phyloP scores from a whole-genome alignment of 352 stramenopile genomes.

The Globisporangium solare region DNA sequence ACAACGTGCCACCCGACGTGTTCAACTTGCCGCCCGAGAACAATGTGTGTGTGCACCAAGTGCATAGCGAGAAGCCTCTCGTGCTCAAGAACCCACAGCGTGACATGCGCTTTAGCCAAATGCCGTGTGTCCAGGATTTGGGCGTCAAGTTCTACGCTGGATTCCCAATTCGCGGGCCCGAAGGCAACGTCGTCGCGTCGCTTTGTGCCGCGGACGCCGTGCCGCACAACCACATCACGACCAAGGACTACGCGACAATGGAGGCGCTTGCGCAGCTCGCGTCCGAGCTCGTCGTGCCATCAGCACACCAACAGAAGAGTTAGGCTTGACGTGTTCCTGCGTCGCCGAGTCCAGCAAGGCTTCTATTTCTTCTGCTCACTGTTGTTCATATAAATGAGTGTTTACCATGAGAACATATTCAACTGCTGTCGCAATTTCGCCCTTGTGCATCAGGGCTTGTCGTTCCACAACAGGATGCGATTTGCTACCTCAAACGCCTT shows the following conservation, averaged over 20 bases:
- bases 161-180: constrained; percentile 46
- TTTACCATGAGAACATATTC: too few species aligned
- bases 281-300: constrained; percentile 27
- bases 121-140: constrained; percentile 38
- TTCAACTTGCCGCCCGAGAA: constrained; percentile 35
- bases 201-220: constrained; percentile 41
- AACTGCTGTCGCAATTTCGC: too few species aligned
- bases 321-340: too few species aligned
- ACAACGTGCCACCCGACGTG: constrained; percentile 28
- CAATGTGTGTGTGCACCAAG: constrained; percentile 48
- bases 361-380: too few species aligned
- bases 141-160: constrained; percentile 62
- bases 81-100: constrained; percentile 60
- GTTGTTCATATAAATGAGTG: too few species aligned
- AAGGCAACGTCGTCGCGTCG: constrained; percentile 42
- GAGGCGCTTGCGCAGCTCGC: constrained; percentile 50
- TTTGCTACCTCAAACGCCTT: too few species aligned
- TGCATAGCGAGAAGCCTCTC: constrained; percentile 58
- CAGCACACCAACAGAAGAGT: too few species aligned
- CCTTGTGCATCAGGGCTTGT: too few species aligned
- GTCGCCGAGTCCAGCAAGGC: too few species aligned
- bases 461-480: too few species aligned
- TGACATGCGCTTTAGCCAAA: constrained; percentile 57
- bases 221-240: constrained; percentile 46
- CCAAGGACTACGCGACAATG: constrained; percentile 67